These are phyloP conservation scores for Cyberlindnera maritima DNA, from an alignment of 805 yeast species.

Conservation along the genomic window DNA sequence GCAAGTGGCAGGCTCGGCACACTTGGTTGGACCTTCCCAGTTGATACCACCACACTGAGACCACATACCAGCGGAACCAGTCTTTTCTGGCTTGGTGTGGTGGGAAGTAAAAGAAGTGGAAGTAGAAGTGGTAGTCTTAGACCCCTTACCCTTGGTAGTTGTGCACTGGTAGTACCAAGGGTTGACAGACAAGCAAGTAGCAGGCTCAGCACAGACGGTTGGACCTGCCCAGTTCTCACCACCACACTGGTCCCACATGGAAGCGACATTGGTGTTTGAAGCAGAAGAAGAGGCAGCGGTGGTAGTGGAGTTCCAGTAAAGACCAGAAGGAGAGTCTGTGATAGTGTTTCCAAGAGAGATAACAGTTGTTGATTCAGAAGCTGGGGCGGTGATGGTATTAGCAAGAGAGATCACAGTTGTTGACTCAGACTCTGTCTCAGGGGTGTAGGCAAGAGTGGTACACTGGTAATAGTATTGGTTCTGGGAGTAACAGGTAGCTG, in stretches of 20 bases:
- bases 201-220: slow-evolving; percentile 23
- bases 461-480: slow-evolving; percentile 29
- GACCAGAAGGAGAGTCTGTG: neutral
- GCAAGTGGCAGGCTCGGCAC: slow-evolving; percentile 26
- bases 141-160: too few species aligned
- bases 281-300: neutral
- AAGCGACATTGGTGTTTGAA: neutral
- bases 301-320: neutral
- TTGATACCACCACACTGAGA: slow-evolving; percentile 14
- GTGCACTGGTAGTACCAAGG: slow-evolving; percentile 30
- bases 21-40: slow-evolving; percentile 15
- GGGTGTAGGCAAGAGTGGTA: slow-evolving; percentile 1
- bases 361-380: too few species aligned
- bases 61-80: slow-evolving; percentile 4
- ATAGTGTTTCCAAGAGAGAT: too few species aligned
- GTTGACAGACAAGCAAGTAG: slow-evolving; percentile 23
- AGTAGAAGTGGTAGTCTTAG: slow-evolving; percentile 7
- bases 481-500: slow-evolving; percentile 22
- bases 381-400: too few species aligned
- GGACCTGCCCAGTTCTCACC: slow-evolving; percentile 11
- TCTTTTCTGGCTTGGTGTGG: too few species aligned
- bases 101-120: too few species aligned
- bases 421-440: too few species aligned
- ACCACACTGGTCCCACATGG: slow-evolving; percentile 13
- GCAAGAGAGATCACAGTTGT: too few species aligned